Evolutionary conservation across 208 protist species (phyloP), one percentile per base, ranked within the genome.

Genomic region (Crithidia bombi): DNA sequence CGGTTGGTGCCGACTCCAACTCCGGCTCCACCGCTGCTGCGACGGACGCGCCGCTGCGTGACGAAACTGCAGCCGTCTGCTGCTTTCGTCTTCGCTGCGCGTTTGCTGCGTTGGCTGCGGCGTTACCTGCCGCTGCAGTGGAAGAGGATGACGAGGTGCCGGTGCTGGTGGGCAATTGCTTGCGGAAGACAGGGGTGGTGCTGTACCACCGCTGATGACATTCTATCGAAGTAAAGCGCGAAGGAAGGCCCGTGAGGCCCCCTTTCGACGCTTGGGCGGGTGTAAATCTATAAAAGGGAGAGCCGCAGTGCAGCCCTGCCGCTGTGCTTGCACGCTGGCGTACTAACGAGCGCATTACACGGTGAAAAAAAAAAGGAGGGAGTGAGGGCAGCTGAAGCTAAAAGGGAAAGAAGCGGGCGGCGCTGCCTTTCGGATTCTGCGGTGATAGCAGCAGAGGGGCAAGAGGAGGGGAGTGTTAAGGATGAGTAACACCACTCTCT

Each of bases 121-220:
- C 41, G 5, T 32, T 21, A 33, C 52, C 32, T 52, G 23, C 11
- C 14, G 7, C 11, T 30, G 33, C 35, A 1, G 38, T 9, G 25
- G 43, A 39, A 15, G 26, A 3, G 7, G 43, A 11, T 5, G 54
- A 44, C 7, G 69, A 46, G 7, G 69, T 43, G 14, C 69, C 70
- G 9, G 54, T 51, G 54, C 58, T 76, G 36, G 70, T 76, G 35
- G 70, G 70, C 44, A 64, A 63, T 23, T 76, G 63, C 33, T 76
- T 76, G 26, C 50, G 44, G 10, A 69, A 43, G 19, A 47, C 30
- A 19, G 63, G 17, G n/a, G 70, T 76, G 2, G 63, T 76, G 56
- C 70, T 64, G 63, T 65, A 76, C 2, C 47, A 41, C 5, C 70
- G 70, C 32, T 35, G 32, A 32, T 26, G 14, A 23, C 28, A 19